Conservation (phyloP, 176 grass and related monocot species). For the Carex littledalei region DNA sequence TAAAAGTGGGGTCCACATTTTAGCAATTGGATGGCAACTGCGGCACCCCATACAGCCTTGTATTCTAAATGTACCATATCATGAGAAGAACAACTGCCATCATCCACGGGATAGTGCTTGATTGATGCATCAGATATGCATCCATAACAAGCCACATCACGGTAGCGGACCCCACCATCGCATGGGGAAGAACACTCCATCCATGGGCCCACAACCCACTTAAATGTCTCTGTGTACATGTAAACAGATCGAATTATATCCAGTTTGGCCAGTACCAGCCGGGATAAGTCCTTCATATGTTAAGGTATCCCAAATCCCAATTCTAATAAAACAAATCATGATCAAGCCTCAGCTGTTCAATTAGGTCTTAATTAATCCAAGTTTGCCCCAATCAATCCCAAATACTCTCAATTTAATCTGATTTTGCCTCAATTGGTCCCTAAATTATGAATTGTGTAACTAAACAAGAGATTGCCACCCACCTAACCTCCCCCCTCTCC, state of each 20-base stretch:
- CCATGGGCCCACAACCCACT: conserved; percentile 67
- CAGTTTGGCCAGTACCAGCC: not conserved
- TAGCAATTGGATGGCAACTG: not conserved
- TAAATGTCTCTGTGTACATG: conserved; percentile 49
- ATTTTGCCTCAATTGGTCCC: not conserved
- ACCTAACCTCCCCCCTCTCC: not conserved
- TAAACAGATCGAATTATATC: conserved; percentile 16
- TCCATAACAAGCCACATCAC: conserved; percentile 47
- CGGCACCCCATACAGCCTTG: not conserved
- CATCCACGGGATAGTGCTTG: conserved; percentile 69
- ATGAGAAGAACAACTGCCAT: conserved; percentile 52
- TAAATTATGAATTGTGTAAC: not conserved
- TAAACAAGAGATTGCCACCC: not conserved
- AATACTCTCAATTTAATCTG: not conserved
- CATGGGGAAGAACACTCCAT: conserved; percentile 81
- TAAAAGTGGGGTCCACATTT: not conserved
- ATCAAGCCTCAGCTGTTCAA: not conserved
- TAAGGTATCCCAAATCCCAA: not conserved
- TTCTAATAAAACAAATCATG: not conserved
- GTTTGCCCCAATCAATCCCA: not conserved
- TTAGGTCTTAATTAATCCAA: not conserved
- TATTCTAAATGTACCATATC: conserved; percentile 43
- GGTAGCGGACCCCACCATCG: conserved; percentile 67
- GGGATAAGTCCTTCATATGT: not conserved
- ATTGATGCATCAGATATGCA: conserved; percentile 40